Conservation (phyloP, 805 yeast genomes). For the Saccharomyces kudriavzevii region DNA sequence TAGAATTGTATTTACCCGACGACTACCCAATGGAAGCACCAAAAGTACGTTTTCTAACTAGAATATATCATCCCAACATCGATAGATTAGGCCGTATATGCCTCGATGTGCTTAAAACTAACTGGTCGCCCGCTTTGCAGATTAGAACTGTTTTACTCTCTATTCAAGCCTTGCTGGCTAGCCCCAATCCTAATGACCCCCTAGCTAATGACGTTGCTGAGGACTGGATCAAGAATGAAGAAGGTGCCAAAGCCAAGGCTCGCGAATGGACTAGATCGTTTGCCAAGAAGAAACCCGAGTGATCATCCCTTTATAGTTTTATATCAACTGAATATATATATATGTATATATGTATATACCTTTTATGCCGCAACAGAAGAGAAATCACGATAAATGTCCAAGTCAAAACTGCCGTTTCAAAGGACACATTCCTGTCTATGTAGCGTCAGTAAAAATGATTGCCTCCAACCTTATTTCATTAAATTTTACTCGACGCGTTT, state of each 20-base stretch:
- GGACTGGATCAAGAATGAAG: slow-evolving; percentile 86
- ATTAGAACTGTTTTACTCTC: slow-evolving; percentile 86
- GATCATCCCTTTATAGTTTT: not conserved
- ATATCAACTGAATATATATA: not conserved
- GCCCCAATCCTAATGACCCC: slow-evolving; percentile 98
- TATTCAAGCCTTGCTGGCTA: slow-evolving; percentile 86
- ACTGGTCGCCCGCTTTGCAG: slow-evolving; percentile 97
- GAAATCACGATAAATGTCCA: not conserved
- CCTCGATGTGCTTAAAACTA: slow-evolving; percentile 84
- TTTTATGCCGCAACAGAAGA: not conserved
- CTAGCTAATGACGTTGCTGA: slow-evolving; percentile 96
- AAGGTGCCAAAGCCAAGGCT: slow-evolving; percentile 73
- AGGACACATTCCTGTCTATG: not conserved
- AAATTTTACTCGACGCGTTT: not conserved
- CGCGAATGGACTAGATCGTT: slow-evolving; percentile 36
- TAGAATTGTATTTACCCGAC: slow-evolving; percentile 87
- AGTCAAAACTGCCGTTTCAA: not conserved
- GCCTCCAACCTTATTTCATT: not conserved
- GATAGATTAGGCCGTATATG: slow-evolving; percentile 94
- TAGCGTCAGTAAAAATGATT: not conserved
- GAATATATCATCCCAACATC: slow-evolving; percentile 93
- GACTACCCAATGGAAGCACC: slow-evolving; percentile 99
- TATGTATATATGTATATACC: not conserved
- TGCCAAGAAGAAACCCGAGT: slow-evolving; percentile 20
- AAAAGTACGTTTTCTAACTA: slow-evolving; percentile 85